Evolutionary conservation across 495 filamentous ascomycete species (phyloP), one percentile per base, ranked within the genome.

Genomic region (Penicillium diatomitis): DNA sequence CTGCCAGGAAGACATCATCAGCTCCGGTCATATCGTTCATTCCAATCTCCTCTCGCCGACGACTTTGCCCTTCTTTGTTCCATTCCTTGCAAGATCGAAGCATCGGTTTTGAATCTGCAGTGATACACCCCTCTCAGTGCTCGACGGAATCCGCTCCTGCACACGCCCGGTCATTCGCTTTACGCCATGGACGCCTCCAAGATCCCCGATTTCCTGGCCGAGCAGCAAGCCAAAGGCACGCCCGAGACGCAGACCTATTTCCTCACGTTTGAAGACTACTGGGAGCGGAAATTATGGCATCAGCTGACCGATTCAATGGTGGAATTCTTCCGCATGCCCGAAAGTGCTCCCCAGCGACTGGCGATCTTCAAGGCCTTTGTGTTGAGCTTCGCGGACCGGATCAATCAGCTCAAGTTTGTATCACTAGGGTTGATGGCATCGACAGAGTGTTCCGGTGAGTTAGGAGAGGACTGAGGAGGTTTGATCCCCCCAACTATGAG

Each of bases 271-370:
- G 92, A 99, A 79, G 89, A 96, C 65, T 87, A 79, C 67, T 97
- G 92, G 94, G 92, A 99, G 74, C 86, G 92, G 52, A 94, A 95
- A 72, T 79, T 99, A 71, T 99, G 92, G 92, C 94, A 99, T 70
- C 90, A 99, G 69, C 89, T 99, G 43, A 99, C 92, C 33, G 86
- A 92, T 58, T 68, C 81, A 32, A 76, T 97, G 47, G 75, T 97
- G 52, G 81, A 92, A 49, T 96, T 90, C 75, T 98, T 96, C 77
- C 81, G 84, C 51, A 65, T 84, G 63, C 77, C 82, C 44, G 82
- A 84, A 62, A 96, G 89, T 68, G 84, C 79, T 37, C 76, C 81
- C 38, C 88, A 95, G 68, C 82, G 92, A 58, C 79, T 97, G 72
- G 74, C 82, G 44, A 80, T 97, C 66, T 99, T 90, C 77, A 86